Conservation (phyloP, 352 stramenopile genomes). For the Globisporangium emineosum region DNA sequence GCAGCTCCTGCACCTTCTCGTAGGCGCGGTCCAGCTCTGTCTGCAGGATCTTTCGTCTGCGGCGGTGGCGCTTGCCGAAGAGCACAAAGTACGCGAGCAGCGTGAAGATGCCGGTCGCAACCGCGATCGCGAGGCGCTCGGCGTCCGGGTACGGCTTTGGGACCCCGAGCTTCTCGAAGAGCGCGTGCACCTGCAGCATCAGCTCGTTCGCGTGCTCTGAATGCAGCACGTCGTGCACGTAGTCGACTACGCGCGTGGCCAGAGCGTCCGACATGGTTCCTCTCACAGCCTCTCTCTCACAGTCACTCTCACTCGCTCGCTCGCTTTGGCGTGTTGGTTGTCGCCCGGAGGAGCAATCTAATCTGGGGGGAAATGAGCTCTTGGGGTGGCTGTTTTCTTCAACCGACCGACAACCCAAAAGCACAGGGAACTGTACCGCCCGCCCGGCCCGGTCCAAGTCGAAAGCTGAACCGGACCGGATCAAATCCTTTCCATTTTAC, state of each 20-base stretch:
- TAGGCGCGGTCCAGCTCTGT: slow-evolving; percentile 74
- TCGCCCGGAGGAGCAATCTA: background rate
- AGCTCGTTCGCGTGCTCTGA: slow-evolving; percentile 63
- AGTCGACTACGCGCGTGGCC: slow-evolving; percentile 54
- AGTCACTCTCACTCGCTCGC: background rate
- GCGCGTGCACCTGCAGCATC: slow-evolving; percentile 64
- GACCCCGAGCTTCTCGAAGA: slow-evolving; percentile 67
- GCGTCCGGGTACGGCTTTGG: slow-evolving; percentile 85
- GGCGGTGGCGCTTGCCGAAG: slow-evolving; percentile 83
- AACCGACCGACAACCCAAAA: background rate
- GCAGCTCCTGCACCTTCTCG: slow-evolving; percentile 78
- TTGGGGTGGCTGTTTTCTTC: slow-evolving; percentile 6
- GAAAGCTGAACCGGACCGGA: background rate
- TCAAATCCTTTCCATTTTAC: too few species aligned
- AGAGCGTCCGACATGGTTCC: slow-evolving; percentile 45
- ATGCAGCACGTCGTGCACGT: slow-evolving; percentile 80
- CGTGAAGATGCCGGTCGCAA: slow-evolving; percentile 79
- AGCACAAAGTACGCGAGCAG: slow-evolving; percentile 86
- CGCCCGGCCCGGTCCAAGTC: background rate
- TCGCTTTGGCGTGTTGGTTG: background rate
- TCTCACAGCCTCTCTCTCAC: background rate
- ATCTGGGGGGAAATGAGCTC: slow-evolving; percentile 2
- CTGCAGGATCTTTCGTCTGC: slow-evolving; percentile 63
- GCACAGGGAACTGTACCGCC: background rate
- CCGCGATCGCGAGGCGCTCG: slow-evolving; percentile 77